Base-by-base conservation (phyloP, 129 eudicot species). In the Sambucus nigra region DNA sequence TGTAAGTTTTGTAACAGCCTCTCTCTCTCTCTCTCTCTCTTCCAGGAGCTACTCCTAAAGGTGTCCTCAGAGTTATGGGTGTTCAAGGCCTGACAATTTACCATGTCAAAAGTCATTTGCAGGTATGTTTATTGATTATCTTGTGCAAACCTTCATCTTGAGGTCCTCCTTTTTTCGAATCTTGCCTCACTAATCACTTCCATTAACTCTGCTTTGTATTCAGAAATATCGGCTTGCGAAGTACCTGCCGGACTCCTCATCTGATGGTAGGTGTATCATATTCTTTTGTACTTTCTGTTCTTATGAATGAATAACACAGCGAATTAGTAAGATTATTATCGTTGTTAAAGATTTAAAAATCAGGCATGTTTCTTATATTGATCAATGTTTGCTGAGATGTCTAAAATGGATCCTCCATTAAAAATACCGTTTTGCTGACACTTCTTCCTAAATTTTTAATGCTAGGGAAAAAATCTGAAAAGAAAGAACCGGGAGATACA, bases 41-140 rank as follows among this genome's bases (percentile, higher is more conserved):
- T 63, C 64, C 82, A 80, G 87, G 87, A 42, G 87, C 87, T 44
- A 80, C 87, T 54, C 87, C 87, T 41, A 80, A 80, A 68, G 87
- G 87, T 67, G 87, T 80, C 28, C 79, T 80, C 20, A 71, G 87
- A 64, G 87, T 80, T 40, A 80, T 80, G 87, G 87, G 87, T 47
- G 87, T 80, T 16, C 87, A 80, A 65, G 82, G 82, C 52, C 71
- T 80, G 33, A 74, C 87, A 33, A 80, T 80, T 59, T 80, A 80
- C 53, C 87, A 80, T 64, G 87, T 80, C 33, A 80, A 80, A 53
- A 80, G 87, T 58, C 87, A 80, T 63, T 65, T 80, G 55, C 87
- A 80, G 87, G 87, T 80, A 76, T 32, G 2, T 16, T 22, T 14
- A 41, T 19, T 35, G 13, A 7, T 2, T 35, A 15, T 35, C 8